A percentile compares a stretch with the other conserved stretches of the same genome.
These are phyloP conservation scores for Polyrhizophydium stewartii DNA, from an alignment of 371 early-diverging fungal species.

Conservation along the genomic window DNA sequence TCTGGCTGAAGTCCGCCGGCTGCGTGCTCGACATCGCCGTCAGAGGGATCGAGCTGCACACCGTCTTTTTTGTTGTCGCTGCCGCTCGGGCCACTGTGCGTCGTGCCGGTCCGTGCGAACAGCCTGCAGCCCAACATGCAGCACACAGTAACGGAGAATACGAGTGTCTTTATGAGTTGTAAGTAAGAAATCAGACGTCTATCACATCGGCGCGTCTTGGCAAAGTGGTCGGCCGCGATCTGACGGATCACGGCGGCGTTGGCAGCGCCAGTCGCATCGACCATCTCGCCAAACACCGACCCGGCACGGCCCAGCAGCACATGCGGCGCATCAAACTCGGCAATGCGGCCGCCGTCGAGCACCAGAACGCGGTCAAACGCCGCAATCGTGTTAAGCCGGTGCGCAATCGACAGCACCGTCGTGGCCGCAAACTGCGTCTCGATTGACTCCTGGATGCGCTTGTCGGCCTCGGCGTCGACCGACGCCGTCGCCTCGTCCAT, in stretches of 20 bases:
- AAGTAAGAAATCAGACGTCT: too few relatives aligned
- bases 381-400: conserved; percentile 55
- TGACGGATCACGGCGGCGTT: conserved; percentile 14
- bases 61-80: too few relatives aligned
- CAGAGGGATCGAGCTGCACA: too few relatives aligned
- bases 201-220: too few relatives aligned
- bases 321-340: conserved; percentile 29
- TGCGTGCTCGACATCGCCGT: too few relatives aligned
- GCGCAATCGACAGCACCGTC: conserved; percentile 55
- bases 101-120: too few relatives aligned
- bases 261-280: conserved; percentile 27
- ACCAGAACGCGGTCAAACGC: conserved; percentile 26
- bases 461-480: conserved; percentile 35
- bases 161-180: too few relatives aligned
- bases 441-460: conserved; percentile 10
- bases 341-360: conserved; percentile 21
- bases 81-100: too few relatives aligned
- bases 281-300: conserved; percentile 28
- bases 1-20: too few relatives aligned
- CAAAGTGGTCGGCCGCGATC: neutral
- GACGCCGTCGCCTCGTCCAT: conserved; percentile 40
- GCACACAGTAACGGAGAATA: too few relatives aligned
- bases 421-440: conserved; percentile 52
- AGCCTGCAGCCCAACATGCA: too few relatives aligned
- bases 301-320: conserved; percentile 14